phyloP scores from a whole-genome alignment of 371 early-diverging fungal genomes.

The Chytridium lagenaria region DNA sequence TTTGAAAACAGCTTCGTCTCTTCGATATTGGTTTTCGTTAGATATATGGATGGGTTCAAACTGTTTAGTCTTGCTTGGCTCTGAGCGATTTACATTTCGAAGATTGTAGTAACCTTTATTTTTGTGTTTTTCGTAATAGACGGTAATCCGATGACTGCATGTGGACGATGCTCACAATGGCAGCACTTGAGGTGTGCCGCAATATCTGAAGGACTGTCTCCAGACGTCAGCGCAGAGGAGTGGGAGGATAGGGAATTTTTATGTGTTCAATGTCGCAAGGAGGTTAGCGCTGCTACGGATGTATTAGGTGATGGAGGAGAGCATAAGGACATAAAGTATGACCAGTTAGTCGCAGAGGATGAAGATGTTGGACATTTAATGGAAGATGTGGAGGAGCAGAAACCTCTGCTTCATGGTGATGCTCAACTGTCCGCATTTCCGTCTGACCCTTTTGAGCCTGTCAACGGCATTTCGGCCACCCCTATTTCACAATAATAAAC shows the following conservation, averaged over 20 bases:
- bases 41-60: too few relatives aligned
- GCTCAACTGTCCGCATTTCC: too few relatives aligned
- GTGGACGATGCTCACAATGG: slow-evolving; percentile 72
- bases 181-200: slow-evolving; percentile 70
- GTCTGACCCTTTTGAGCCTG: too few relatives aligned
- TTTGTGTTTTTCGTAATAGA: slow-evolving; percentile 53
- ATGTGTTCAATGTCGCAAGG: not conserved
- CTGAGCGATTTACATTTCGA: too few relatives aligned
- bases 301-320: not conserved
- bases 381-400: too few relatives aligned
- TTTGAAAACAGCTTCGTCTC: not conserved
- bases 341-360: too few relatives aligned
- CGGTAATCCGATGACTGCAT: slow-evolving; percentile 77
- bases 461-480: too few relatives aligned
- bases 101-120: too few relatives aligned
- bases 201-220: not conserved
- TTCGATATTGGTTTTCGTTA: not conserved
- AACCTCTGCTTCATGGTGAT: too few relatives aligned
- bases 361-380: too few relatives aligned
- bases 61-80: too few relatives aligned
- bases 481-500: too few relatives aligned
- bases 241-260: slow-evolving; percentile 7
- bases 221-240: not conserved
- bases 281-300: not conserved
- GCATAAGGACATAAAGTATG: not conserved